A percentile compares a stretch with the other conserved stretches of the same genome.
These are phyloP conservation scores for Cinchona pubescens DNA, from an alignment of 257 asterid genomes.

Conservation along the genomic window DNA sequence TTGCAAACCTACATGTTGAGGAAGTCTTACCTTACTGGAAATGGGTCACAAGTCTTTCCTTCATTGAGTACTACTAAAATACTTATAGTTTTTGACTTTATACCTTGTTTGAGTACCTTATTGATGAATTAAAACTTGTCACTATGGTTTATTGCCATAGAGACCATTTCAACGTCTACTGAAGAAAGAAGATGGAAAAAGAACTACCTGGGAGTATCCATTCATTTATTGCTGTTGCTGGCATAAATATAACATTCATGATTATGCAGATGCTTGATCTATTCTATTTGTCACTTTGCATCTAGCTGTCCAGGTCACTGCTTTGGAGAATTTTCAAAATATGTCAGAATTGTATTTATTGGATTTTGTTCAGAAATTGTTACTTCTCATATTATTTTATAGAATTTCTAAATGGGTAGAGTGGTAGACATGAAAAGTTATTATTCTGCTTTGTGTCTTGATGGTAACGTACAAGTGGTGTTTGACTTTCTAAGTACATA, in stretches of 20 bases:
- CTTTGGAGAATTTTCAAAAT: too few species aligned
- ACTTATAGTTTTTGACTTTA: background rate
- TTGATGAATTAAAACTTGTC: background rate
- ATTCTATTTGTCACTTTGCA: too few species aligned
- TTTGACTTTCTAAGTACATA: too few species aligned
- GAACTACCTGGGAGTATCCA: conserved; percentile 89
- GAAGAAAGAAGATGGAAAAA: conserved; percentile 70
- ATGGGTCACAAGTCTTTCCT: background rate
- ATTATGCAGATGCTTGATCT: conserved; percentile 84
- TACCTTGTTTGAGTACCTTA: background rate
- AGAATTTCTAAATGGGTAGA: too few species aligned
- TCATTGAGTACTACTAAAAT: background rate
- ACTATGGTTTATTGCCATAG: conserved; percentile 26
- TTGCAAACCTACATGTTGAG: background rate
- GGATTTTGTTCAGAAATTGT: too few species aligned
- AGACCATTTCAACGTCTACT: conserved; percentile 62
- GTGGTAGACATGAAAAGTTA: too few species aligned
- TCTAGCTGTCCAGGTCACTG: too few species aligned
- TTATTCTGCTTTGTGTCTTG: too few species aligned
- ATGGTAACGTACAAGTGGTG: too few species aligned
- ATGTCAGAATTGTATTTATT: too few species aligned
- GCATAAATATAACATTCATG: conserved; percentile 82
- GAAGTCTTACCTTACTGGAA: background rate
- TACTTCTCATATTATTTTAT: too few species aligned
- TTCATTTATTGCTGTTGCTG: conserved; percentile 94